A percentile compares a stretch with the other conserved stretches of the same genome.
phyloP scores from a whole-genome alignment of 1,284 basidiomycete genomes.

The Neonothopanus nambi region DNA sequence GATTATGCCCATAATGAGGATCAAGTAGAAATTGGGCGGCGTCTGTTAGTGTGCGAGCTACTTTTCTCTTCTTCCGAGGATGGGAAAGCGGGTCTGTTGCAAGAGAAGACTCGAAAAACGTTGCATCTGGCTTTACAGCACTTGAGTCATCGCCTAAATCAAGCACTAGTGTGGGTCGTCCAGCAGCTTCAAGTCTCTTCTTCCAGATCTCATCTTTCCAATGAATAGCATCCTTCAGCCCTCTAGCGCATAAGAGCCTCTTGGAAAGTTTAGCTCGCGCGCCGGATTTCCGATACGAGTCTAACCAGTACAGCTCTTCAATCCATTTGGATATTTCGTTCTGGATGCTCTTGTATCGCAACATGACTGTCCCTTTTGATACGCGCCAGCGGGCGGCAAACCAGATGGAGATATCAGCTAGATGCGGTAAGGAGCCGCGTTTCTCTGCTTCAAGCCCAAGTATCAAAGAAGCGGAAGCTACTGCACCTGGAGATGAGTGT shows the following conservation, averaged over 20 bases:
- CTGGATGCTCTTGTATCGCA: conserved; percentile 65
- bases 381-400: conserved; percentile 53
- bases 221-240: conserved; percentile 65
- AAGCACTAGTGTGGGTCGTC: conserved; percentile 37
- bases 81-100: conserved; percentile 19
- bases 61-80: conserved; percentile 43
- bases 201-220: conserved; percentile 63
- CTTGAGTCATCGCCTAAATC: conserved; percentile 32
- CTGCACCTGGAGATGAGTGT: conserved; percentile 45
- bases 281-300: conserved; percentile 42
- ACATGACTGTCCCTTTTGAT: conserved; percentile 56
- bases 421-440: conserved; percentile 52
- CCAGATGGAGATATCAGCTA: conserved; percentile 52
- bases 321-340: conserved; percentile 60
- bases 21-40: conserved; percentile 58
- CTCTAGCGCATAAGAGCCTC: conserved; percentile 60
- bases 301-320: conserved; percentile 70
- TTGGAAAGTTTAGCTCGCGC: conserved; percentile 59
- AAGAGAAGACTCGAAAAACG: conserved; percentile 13
- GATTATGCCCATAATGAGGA: conserved; percentile 39
- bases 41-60: conserved; percentile 40
- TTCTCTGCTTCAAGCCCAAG: conserved; percentile 69
- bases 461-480: conserved; percentile 69
- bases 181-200: conserved; percentile 35
- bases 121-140: conserved; percentile 10